A percentile compares a stretch with the other conserved stretches of the same genome.
phyloP scores from a whole-genome alignment of 176 grass and related monocot genomes.

The Poa annua region DNA sequence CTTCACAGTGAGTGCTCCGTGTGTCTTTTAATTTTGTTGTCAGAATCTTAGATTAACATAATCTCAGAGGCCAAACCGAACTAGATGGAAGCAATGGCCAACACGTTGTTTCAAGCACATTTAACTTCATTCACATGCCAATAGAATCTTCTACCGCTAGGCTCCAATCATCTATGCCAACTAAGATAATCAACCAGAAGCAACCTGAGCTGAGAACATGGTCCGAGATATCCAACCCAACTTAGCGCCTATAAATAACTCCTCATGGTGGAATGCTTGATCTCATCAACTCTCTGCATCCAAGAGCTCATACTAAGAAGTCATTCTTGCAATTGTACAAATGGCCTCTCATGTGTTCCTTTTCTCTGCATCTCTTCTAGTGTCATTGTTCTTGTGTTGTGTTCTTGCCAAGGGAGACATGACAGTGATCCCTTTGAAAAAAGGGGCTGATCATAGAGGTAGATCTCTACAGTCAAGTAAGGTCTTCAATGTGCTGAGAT shows the following conservation, averaged over 20 bases:
- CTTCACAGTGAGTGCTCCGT: neutral
- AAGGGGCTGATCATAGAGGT: neutral
- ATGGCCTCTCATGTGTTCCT: constrained; percentile 3
- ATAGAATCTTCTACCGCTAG: constrained; percentile 31
- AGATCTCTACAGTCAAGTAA: constrained; percentile 29
- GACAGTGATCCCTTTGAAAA: neutral
- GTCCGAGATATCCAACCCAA: constrained; percentile 26
- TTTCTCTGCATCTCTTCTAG: neutral
- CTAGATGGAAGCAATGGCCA: constrained; percentile 3
- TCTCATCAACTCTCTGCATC: constrained; percentile 12
- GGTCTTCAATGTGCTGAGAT: constrained; percentile 45
- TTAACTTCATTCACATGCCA: constrained; percentile 10
- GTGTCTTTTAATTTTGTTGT: neutral
- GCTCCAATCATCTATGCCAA: constrained; percentile 34
- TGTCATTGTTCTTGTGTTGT: constrained; percentile 11
- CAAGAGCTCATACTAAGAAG: neutral
- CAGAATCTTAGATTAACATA: neutral
- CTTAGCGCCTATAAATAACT: constrained; percentile 25
- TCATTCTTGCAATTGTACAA: neutral
- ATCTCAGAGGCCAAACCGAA: neutral
- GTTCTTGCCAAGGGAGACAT: constrained; percentile 19
- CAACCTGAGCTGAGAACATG: constrained; percentile 15
- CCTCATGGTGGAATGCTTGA: neutral
- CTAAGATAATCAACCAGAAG: constrained; percentile 24
- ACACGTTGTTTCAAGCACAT: constrained; percentile 27